Evolutionary conservation across 352 stramenopile genomes (phyloP), one percentile per base, ranked within the genome.

Genomic region (Phytophthora cajani): DNA sequence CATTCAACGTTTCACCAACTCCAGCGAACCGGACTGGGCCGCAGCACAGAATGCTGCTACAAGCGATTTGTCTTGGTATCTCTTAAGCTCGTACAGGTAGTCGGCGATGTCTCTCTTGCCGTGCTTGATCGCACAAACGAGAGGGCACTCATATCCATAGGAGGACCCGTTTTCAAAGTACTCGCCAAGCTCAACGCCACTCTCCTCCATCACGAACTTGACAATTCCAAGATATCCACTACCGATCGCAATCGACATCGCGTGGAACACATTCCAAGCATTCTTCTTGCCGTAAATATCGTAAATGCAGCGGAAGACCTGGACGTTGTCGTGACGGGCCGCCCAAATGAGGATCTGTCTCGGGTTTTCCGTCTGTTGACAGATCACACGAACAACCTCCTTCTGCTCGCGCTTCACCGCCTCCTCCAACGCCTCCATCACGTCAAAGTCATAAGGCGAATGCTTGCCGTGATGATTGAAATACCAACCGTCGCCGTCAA

Each of bases 221-320:
- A 59, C 53, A 49, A 59, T 49, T 8, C 16, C 19, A 12, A 61
- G 55, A 50, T 17, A 52, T 50, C 54, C 54, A 60, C 54, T 32
- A 33, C 47, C 33, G 50, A 60, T 46, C 11, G 33, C 54, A 33
- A 49, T 60, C 6, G 47, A 19, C 54, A 60, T 60, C 33, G 33
- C 30, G 30, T 33, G 30, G 30, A 33, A 33, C 30, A 33, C 30
- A 33, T 11, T 10, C 30, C 54, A 44, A 16, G 23, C 3, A 58
- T 5, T n/a, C 32, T 27, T 47, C 30, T 10, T 33, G 30, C 30
- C 6, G n/a, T 58, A 10, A 58, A 14, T 47, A 9, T 10, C 30
- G 21, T 58, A 58, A 5, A 47, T 19, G 19, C 16, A 30, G 16
- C 32, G 27, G 17, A 58, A 23, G 25, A 58, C 53, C 2, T 30